A percentile compares a stretch with the other conserved stretches of the same genome.
Conservation (phyloP, 768 basidiomycete genomes). For the Pulveroboletus sp. region DNA sequence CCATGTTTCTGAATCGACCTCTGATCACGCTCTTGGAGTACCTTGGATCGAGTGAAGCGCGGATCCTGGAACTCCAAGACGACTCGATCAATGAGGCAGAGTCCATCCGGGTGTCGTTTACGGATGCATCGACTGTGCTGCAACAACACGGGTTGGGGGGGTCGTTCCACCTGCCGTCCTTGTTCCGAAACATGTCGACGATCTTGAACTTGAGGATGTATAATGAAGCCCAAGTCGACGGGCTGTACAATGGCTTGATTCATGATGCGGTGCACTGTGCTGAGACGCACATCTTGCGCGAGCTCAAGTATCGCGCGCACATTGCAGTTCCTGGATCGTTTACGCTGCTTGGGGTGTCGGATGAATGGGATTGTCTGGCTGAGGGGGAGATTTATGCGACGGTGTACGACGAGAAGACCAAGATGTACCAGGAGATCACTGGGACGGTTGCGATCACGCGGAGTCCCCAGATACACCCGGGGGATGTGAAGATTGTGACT, state of each 20-base stretch:
- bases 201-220: conserved; percentile 30
- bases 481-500: conserved; percentile 40
- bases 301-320: conserved; percentile 50
- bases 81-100: conserved; percentile 37
- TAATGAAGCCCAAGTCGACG: conserved; percentile 4
- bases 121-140: conserved; percentile 37
- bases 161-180: conserved; percentile 43
- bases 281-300: conserved; percentile 45
- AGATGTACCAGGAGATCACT: conserved; percentile 25
- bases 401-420: conserved; percentile 31
- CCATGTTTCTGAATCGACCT: conserved; percentile 45
- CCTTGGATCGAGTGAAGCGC: conserved; percentile 33
- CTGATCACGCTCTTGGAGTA: conserved; percentile 49
- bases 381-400: conserved; percentile 50
- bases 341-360: conserved; percentile 53
- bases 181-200: conserved; percentile 36
- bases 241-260: conserved; percentile 37
- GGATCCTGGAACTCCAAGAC: conserved; percentile 39
- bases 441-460: conserved; percentile 46
- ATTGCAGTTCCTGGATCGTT: conserved; percentile 48
- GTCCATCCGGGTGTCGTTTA: conserved; percentile 32
- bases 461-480: conserved; percentile 54
- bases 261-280: conserved; percentile 36
- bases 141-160: conserved; percentile 43
- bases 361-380: conserved; percentile 44